These are phyloP conservation scores for Suillus alpinus DNA, from an alignment of 768 basidiomycete genomes.

Conservation along the genomic window DNA sequence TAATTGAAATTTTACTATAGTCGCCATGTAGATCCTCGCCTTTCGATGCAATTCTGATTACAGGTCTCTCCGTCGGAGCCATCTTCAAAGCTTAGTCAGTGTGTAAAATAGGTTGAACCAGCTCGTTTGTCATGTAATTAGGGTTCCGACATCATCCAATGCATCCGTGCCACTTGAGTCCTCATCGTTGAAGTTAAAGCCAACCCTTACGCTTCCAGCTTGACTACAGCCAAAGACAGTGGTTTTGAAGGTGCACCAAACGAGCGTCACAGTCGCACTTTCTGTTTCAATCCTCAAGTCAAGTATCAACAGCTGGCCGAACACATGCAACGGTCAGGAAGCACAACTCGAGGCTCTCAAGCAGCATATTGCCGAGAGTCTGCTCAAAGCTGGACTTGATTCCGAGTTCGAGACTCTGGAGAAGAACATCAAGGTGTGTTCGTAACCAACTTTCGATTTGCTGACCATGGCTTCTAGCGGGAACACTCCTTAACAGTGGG, in stretches of 20 bases:
- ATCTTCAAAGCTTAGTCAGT: too few relatives aligned
- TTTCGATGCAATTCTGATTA: too few relatives aligned
- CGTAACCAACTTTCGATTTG: neutral
- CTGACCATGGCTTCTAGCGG: slow-evolving; percentile 43
- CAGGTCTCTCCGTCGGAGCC: too few relatives aligned
- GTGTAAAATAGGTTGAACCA: too few relatives aligned
- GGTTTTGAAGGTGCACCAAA: slow-evolving; percentile 73
- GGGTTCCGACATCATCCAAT: neutral
- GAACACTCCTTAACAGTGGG: slow-evolving; percentile 85
- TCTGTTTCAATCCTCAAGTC: slow-evolving; percentile 90
- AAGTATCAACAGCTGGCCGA: slow-evolving; percentile 79
- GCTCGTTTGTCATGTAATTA: too few relatives aligned
- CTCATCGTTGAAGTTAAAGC: slow-evolving; percentile 42
- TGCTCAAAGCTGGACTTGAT: slow-evolving; percentile 90
- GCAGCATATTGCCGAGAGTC: slow-evolving; percentile 87
- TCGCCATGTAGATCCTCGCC: too few relatives aligned
- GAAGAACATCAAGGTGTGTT: slow-evolving; percentile 77
- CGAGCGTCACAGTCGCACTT: slow-evolving; percentile 63
- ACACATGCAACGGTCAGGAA: slow-evolving; percentile 60
- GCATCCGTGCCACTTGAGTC: slow-evolving; percentile 4
- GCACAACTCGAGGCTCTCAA: slow-evolving; percentile 86
- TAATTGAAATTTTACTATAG: too few relatives aligned
- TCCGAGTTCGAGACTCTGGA: slow-evolving; percentile 87
- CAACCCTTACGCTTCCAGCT: slow-evolving; percentile 77
- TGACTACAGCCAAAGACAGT: slow-evolving; percentile 48